These are phyloP conservation scores for Cylindrotheca fusiformis DNA, from an alignment of 108 stramenopile species.

Conservation along the genomic window DNA sequence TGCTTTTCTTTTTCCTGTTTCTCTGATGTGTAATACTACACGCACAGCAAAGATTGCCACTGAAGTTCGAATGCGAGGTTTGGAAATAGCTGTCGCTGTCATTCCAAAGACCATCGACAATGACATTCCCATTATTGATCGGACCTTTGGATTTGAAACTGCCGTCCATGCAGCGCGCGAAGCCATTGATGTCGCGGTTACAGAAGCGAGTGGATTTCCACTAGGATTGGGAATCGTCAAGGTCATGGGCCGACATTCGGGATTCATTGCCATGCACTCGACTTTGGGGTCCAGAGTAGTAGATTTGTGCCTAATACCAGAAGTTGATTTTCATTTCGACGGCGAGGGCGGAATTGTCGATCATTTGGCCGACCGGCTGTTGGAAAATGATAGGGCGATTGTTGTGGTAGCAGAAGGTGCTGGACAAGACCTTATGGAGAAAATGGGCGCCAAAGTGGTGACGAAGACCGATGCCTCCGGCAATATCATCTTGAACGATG, in stretches of 20 bases:
- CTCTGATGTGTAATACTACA: too few relatives aligned
- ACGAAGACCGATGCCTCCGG: constrained; percentile 13
- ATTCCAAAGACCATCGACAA: constrained; percentile 89
- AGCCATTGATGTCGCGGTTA: constrained; percentile 66
- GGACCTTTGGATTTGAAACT: constrained; percentile 84
- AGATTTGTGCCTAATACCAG: constrained; percentile 87
- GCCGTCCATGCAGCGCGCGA: constrained; percentile 76
- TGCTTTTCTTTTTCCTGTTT: too few relatives aligned
- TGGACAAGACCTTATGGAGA: constrained; percentile 39
- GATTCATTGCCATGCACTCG: constrained; percentile 80
- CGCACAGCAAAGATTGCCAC: not conserved
- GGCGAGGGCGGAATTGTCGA: constrained; percentile 74
- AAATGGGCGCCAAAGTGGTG: not conserved
- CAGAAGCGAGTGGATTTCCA: constrained; percentile 78
- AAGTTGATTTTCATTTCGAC: constrained; percentile 82
- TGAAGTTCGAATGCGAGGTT: constrained; percentile 49
- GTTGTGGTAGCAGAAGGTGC: constrained; percentile 47
- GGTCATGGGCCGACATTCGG: constrained; percentile 81
- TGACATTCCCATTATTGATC: constrained; percentile 83
- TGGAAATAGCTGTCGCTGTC: constrained; percentile 61
- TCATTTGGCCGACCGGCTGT: constrained; percentile 51
- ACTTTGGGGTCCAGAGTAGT: constrained; percentile 82
- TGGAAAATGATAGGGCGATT: constrained; percentile 37
- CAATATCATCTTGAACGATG: constrained; percentile 16
- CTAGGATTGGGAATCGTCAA: constrained; percentile 72